Conservation (phyloP, 1,139 yeast species). For the Barnettozyma hawaiiensis region DNA sequence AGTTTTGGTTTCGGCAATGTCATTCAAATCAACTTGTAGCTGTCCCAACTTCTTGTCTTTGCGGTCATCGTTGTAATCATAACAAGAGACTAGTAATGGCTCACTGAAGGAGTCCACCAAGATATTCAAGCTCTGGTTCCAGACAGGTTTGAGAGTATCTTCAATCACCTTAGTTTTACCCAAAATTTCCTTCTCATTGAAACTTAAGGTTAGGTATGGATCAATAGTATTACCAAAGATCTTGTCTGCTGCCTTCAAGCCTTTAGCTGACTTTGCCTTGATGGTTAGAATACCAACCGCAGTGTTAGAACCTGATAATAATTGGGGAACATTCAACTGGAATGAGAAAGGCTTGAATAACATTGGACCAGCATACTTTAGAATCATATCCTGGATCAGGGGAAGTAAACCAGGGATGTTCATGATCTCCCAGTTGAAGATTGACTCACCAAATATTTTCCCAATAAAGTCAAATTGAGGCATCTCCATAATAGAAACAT, state of each 20-base stretch:
- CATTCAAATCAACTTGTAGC: conserved; percentile 68
- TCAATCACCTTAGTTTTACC: conserved; percentile 63
- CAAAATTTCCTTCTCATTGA: conserved; percentile 47
- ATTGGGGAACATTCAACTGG: conserved; percentile 86
- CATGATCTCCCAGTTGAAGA: conserved; percentile 83
- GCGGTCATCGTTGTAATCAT: conserved; percentile 72
- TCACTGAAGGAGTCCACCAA: conserved; percentile 74
- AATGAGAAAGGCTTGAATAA: conserved; percentile 83
- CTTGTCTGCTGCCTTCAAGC: conserved; percentile 58
- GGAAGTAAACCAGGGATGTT: conserved; percentile 81
- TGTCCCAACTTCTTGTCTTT: conserved; percentile 81
- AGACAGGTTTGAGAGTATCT: conserved; percentile 66
- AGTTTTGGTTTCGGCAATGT: conserved; percentile 49
- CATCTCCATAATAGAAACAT: conserved; percentile 75
- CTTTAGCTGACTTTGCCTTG: conserved; percentile 59
- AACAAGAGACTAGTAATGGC: conserved; percentile 63
- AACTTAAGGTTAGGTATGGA: conserved; percentile 77
- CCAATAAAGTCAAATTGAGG: conserved; percentile 83
- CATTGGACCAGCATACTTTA: conserved; percentile 83
- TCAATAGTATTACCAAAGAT: conserved; percentile 76
- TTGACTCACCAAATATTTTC: conserved; percentile 64
- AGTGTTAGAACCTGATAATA: conserved; percentile 80
- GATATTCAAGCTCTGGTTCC: conserved; percentile 75
- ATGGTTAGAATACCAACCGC: conserved; percentile 83
- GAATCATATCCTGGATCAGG: conserved; percentile 77